Evolutionary conservation across 2,329 filamentous ascomycete genomes (phyloP).

Genomic region (Ophiostoma quercus): DNA sequence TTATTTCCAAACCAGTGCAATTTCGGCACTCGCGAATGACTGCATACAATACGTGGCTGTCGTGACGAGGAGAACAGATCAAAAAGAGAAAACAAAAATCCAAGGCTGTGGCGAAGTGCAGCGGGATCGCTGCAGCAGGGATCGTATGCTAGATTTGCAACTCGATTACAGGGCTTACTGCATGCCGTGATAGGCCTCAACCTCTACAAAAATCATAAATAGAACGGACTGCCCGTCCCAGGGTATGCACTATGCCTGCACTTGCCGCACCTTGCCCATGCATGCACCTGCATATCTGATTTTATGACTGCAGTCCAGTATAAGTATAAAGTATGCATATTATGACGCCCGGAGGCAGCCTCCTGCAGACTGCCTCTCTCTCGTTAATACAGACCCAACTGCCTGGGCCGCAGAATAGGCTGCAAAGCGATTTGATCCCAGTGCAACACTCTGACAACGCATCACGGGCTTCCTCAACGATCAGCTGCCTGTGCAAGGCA

Average conservation of each 20-base stretch:
- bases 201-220: neutral
- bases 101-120: constrained; percentile 16
- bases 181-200: neutral
- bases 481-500: constrained; percentile 15
- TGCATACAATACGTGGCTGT: neutral
- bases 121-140: constrained; percentile 10
- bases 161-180: neutral
- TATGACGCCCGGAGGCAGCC: constrained; percentile 11
- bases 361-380: constrained; percentile 3
- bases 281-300: neutral
- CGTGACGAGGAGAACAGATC: neutral
- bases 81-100: neutral
- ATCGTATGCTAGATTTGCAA: neutral
- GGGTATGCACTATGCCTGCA: neutral
- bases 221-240: constrained; percentile 8
- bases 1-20: neutral
- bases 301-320: neutral
- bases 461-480: neutral
- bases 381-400: neutral
- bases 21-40: constrained; percentile 10
- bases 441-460: neutral
- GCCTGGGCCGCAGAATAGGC: neutral
- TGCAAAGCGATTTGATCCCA: neutral
- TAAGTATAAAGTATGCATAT: neutral
- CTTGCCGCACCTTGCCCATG: neutral